These are phyloP conservation scores for Leishmania major DNA, from an alignment of 208 protist genomes.

Conservation along the genomic window DNA sequence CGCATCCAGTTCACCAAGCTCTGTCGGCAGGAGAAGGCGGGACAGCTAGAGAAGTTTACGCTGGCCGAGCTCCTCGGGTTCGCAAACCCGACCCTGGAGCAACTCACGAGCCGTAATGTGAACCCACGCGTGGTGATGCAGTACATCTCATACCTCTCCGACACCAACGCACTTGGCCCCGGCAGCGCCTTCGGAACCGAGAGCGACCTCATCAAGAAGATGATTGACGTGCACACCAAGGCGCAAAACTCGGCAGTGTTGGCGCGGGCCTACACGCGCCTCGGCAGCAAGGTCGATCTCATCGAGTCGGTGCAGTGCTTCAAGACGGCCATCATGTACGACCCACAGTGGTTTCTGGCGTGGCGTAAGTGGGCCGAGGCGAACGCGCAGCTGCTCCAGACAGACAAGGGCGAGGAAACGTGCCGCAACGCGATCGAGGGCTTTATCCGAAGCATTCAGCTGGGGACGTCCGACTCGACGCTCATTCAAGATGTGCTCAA, in stretches of 20 bases:
- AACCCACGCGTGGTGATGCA: constrained; percentile 88
- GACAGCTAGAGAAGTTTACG: constrained; percentile 79
- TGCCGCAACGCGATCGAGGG: constrained; percentile 83
- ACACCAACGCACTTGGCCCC: constrained; percentile 59
- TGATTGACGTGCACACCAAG: constrained; percentile 87
- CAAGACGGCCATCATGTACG: constrained; percentile 73
- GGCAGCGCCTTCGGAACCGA: constrained; percentile 69
- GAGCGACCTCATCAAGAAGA: constrained; percentile 75
- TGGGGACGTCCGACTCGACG: constrained; percentile 74
- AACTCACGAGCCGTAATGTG: constrained; percentile 63
- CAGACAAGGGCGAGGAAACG: constrained; percentile 42
- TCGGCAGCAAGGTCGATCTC: constrained; percentile 65
- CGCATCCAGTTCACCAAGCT: constrained; percentile 98
- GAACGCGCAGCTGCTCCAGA: constrained; percentile 65
- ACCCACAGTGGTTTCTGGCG: constrained; percentile 82
- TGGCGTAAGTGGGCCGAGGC: constrained; percentile 86
- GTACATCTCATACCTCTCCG: constrained; percentile 81
- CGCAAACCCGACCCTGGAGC: constrained; percentile 63
- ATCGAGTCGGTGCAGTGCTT: constrained; percentile 78
- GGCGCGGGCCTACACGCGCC: constrained; percentile 70
- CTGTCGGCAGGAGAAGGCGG: constrained; percentile 84
- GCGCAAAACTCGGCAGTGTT: constrained; percentile 67
- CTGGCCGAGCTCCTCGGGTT: constrained; percentile 74
- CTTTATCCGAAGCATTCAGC: constrained; percentile 84
- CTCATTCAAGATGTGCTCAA: constrained; percentile 98